A percentile compares a stretch with the other conserved stretches of the same genome.
Conservation (phyloP, 257 asterid genomes). For the Eustoma russellianum region DNA sequence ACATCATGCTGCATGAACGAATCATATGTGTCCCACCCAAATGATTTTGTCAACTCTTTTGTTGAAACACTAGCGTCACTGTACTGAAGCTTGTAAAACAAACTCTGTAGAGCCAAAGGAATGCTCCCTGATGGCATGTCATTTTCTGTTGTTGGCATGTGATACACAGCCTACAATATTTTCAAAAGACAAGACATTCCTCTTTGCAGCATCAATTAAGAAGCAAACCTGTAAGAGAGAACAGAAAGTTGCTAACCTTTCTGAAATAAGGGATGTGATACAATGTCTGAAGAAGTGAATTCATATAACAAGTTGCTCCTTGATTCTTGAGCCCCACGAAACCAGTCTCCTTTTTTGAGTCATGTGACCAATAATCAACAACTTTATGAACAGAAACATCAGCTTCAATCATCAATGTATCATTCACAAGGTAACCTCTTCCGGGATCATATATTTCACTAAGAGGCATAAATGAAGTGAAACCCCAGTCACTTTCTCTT, state of each 20-base stretch:
- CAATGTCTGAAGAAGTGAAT: constrained; percentile 65
- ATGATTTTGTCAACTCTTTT: constrained; percentile 70
- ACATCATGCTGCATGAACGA: constrained; percentile 79
- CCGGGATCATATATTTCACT: constrained; percentile 51
- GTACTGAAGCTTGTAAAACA: constrained; percentile 72
- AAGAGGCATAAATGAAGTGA: constrained; percentile 68
- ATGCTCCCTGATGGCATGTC: constrained; percentile 71
- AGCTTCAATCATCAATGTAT: constrained; percentile 49
- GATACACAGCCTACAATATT: constrained; percentile 59
- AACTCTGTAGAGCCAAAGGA: constrained; percentile 75
- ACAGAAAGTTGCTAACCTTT: constrained; percentile 13
- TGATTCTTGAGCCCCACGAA: constrained; percentile 65
- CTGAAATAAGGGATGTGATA: constrained; percentile 67
- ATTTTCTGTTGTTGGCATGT: constrained; percentile 78
- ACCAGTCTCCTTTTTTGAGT: constrained; percentile 64
- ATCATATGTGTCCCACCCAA: constrained; percentile 78
- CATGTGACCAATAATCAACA: constrained; percentile 57
- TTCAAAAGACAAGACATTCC: constrained; percentile 9
- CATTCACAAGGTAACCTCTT: constrained; percentile 55
- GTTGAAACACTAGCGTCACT: constrained; percentile 70
- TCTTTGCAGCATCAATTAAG: neutral
- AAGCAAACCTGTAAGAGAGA: neutral
- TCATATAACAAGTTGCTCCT: constrained; percentile 75
- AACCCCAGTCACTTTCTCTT: constrained; percentile 71
- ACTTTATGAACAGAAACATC: constrained; percentile 57